Conservation (phyloP, 495 filamentous ascomycete species). For the Penicilliopsis zonata region DNA sequence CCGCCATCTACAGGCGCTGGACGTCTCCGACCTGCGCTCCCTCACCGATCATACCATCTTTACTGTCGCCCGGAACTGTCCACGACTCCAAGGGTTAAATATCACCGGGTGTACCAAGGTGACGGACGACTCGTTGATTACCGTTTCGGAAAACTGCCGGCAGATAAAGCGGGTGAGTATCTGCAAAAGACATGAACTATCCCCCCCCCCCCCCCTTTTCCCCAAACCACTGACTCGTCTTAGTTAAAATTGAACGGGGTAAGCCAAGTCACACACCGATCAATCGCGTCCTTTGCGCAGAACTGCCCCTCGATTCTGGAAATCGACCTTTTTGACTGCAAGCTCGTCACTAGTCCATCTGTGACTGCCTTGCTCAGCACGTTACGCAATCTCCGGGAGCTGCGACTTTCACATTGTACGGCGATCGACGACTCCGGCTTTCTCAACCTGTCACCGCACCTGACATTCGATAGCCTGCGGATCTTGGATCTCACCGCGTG, state of each 20-base stretch:
- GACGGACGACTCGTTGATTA: constrained; percentile 71
- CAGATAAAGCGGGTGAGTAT: constrained; percentile 74
- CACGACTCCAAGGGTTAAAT: constrained; percentile 83
- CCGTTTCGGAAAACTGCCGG: constrained; percentile 72
- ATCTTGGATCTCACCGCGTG: constrained; percentile 92
- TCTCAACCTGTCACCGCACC: constrained; percentile 56
- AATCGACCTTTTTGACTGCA: constrained; percentile 88
- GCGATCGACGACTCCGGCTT: constrained; percentile 80
- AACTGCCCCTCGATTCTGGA: constrained; percentile 88
- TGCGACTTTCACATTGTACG: constrained; percentile 73
- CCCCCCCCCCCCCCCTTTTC: not conserved
- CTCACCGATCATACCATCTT: constrained; percentile 77
- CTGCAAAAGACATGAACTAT: too few species aligned
- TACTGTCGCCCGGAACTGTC: constrained; percentile 70
- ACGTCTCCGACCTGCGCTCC: constrained; percentile 68
- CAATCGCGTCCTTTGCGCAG: constrained; percentile 73
- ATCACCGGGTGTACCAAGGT: constrained; percentile 76
- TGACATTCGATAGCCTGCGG: constrained; percentile 71
- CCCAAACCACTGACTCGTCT: constrained; percentile 13
- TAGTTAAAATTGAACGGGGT: constrained; percentile 94
- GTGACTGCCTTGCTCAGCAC: constrained; percentile 65
- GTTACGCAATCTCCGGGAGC: constrained; percentile 71
- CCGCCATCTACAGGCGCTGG: constrained; percentile 72
- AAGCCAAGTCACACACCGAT: constrained; percentile 58
- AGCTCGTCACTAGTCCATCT: constrained; percentile 63